Percentiles rank a stretch among this genome's conserved stretches.
phyloP scores from a whole-genome alignment of 495 filamentous ascomycete genomes.

The Bryoglossum gracile region DNA sequence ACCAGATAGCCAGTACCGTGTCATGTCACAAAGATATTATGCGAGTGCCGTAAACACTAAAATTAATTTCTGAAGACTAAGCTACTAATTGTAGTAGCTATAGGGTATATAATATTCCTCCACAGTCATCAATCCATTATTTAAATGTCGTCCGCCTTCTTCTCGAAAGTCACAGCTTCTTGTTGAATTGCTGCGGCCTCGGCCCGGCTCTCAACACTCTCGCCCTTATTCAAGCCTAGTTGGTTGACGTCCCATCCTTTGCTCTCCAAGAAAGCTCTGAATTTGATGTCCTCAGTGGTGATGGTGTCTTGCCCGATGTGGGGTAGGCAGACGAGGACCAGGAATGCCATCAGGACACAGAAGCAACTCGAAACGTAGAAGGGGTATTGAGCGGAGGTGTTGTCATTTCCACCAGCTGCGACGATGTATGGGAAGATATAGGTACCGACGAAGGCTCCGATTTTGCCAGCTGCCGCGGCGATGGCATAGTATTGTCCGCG shows the following conservation, averaged over 20 bases:
- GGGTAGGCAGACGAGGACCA: slow-evolving; percentile 54
- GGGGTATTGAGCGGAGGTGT: slow-evolving; percentile 63
- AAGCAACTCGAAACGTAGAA: slow-evolving; percentile 66
- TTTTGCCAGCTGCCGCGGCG: slow-evolving; percentile 76
- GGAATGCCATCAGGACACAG: slow-evolving; percentile 53
- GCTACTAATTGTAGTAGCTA: too few relatives aligned
- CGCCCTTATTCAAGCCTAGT: slow-evolving; percentile 43
- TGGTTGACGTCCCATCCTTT: slow-evolving; percentile 65
- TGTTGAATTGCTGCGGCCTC: not conserved
- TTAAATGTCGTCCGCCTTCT: too few relatives aligned
- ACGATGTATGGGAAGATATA: slow-evolving; percentile 71
- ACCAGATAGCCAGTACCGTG: too few relatives aligned
- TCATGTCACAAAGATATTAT: too few relatives aligned
- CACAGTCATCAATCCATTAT: too few relatives aligned
- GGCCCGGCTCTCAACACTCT: slow-evolving; percentile 12
- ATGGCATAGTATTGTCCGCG: slow-evolving; percentile 89
- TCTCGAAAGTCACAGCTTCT: not conserved
- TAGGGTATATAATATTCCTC: too few relatives aligned
- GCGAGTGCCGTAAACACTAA: too few relatives aligned
- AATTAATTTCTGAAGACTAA: too few relatives aligned
- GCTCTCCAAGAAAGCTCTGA: slow-evolving; percentile 57
- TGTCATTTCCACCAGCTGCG: slow-evolving; percentile 50
- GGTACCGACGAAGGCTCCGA: slow-evolving; percentile 86
- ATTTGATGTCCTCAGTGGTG: slow-evolving; percentile 58
- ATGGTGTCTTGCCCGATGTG: slow-evolving; percentile 71